Evolutionary conservation across 495 filamentous ascomycete species (phyloP).

Genomic region (Neurospora sp.): DNA sequence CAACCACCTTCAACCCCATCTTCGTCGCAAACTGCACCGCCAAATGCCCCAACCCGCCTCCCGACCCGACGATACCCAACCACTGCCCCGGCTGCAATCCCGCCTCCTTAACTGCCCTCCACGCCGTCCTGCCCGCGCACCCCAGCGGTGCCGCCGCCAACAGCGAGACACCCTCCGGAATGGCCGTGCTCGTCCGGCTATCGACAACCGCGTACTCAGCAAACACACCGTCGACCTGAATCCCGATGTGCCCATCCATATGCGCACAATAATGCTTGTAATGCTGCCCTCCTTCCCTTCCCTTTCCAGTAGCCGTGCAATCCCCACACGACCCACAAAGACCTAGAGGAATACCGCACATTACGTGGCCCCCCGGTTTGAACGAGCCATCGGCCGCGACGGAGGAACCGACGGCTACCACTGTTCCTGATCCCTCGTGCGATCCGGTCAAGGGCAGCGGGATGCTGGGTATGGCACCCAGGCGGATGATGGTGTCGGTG

Average conservation of each 20-base stretch:
- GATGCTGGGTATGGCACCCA: conserved; percentile 30
- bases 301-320: conserved; percentile 24
- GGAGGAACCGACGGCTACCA: conserved; percentile 36
- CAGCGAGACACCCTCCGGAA: conserved; percentile 41
- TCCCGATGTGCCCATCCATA: conserved; percentile 26
- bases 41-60: conserved; percentile 50
- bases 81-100: conserved; percentile 37
- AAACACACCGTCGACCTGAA: conserved; percentile 40
- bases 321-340: conserved; percentile 40
- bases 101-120: conserved; percentile 36
- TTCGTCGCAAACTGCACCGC: conserved; percentile 46
- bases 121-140: conserved; percentile 48
- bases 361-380: conserved; percentile 37
- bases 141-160: conserved; percentile 44
- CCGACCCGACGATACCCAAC: conserved; percentile 43
- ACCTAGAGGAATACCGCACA: conserved; percentile 37
- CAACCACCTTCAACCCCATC: conserved; percentile 41
- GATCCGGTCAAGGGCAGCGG: conserved; percentile 43
- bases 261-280: conserved; percentile 37
- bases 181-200: conserved; percentile 26
- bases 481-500: conserved; percentile 44
- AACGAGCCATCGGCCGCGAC: conserved; percentile 26
- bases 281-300: conserved; percentile 16
- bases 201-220: conserved; percentile 44
- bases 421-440: conserved; percentile 49